Conservation (phyloP, 2,329 filamentous ascomycete species). For the Coniochaeta ligniaria region DNA sequence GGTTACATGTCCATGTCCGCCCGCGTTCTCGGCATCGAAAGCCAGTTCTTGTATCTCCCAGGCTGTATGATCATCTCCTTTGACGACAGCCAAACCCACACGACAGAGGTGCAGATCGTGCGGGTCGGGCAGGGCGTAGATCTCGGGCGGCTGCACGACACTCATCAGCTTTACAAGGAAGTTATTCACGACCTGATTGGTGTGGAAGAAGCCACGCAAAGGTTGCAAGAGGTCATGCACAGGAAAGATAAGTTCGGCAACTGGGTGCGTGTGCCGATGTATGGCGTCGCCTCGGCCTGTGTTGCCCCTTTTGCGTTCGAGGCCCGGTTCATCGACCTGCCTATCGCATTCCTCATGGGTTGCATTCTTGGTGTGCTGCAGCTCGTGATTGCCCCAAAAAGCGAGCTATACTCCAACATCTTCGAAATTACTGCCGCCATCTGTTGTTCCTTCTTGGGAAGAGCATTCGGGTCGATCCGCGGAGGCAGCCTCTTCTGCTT, state of each 20-base stretch:
- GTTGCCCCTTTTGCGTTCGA: constrained; percentile 78
- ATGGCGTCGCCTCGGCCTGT: constrained; percentile 66
- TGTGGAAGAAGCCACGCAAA: constrained; percentile 60
- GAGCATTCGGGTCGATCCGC: constrained; percentile 61
- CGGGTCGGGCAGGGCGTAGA: constrained; percentile 63
- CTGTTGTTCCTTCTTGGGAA: constrained; percentile 60
- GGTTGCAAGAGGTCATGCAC: constrained; percentile 48
- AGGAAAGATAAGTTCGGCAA: constrained; percentile 38
- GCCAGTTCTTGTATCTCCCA: constrained; percentile 83
- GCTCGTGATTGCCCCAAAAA: constrained; percentile 65
- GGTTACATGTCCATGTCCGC: constrained; percentile 90
- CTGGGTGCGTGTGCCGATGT: constrained; percentile 56
- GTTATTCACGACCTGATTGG: constrained; percentile 72
- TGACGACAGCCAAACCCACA: constrained; percentile 66
- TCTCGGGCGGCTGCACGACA: constrained; percentile 65
- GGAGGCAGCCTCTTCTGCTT: constrained; percentile 59
- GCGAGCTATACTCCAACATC: constrained; percentile 49
- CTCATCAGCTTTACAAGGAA: constrained; percentile 73
- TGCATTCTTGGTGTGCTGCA: constrained; percentile 68
- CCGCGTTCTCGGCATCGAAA: constrained; percentile 80
- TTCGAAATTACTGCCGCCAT: constrained; percentile 44
- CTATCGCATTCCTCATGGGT: constrained; percentile 69
- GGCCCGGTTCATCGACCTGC: constrained; percentile 70
- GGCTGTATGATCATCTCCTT: constrained; percentile 95
- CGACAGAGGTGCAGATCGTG: constrained; percentile 73